A percentile compares a stretch with the other conserved stretches of the same genome.
Conservation (phyloP, 306 rosid genomes). For the Vigna reflexopilosa region DNA sequence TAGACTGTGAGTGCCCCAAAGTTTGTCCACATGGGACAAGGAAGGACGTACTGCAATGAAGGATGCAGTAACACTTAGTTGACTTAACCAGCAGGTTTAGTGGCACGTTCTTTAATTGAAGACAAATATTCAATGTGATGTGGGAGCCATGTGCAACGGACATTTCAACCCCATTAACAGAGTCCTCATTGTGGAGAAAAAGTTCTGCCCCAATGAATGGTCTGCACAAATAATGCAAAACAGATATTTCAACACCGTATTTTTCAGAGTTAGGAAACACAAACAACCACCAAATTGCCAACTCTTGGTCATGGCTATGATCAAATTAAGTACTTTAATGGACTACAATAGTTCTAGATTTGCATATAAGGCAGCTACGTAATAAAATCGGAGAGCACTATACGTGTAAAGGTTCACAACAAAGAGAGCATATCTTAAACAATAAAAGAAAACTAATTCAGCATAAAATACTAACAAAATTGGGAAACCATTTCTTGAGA, state of each 20-base stretch:
- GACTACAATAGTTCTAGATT: background rate
- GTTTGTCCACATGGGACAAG: background rate
- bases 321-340: background rate
- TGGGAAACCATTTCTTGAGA: background rate
- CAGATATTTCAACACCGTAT: background rate
- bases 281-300: background rate
- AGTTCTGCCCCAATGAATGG: conserved; percentile 61
- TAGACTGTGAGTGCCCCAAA: background rate
- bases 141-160: conserved; percentile 49
- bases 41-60: conserved; percentile 15
- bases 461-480: background rate
- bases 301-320: background rate
- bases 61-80: conserved; percentile 55
- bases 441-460: background rate
- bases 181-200: conserved; percentile 48
- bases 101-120: conserved; percentile 60
- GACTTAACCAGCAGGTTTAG: conserved; percentile 39
- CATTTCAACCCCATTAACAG: conserved; percentile 43
- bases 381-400: conserved; percentile 1
- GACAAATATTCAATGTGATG: conserved; percentile 65
- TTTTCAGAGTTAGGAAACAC: background rate
- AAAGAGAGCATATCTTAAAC: background rate
- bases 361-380: background rate
- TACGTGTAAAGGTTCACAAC: background rate
- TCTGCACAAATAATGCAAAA: conserved; percentile 53